Base-by-base conservation (phyloP, 2,329 filamentous ascomycete species). In the Endoconidiophora laricicola region DNA sequence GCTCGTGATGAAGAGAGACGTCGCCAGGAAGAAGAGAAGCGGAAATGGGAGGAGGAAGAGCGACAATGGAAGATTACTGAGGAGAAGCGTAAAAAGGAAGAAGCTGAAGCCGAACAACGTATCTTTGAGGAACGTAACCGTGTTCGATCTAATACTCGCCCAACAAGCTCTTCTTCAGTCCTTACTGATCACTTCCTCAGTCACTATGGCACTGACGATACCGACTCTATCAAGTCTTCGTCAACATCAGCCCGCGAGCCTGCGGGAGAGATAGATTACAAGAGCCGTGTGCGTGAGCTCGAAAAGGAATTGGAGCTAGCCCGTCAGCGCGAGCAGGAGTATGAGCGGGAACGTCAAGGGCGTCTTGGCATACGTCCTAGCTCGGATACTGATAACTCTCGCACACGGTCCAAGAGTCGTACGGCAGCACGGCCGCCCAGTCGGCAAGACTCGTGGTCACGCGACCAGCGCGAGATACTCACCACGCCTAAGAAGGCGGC, bases 151-250 rank as follows among this genome's bases (percentile, higher is more conserved):
- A 53, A 53, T 33, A 53, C 51, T 6, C 38, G 51, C 12, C 43
- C 51, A 6, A 65, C 70, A 56, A 72, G 73, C 58, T 50, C 51
- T 29, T 49, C 44, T 18, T 53, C 51, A 2, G 40, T 47, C n/a
- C 46, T 53, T 14, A 53, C 51, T 14, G 51, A 53, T 16, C 51
- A 49, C 22, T 53, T 53, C 47, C 72, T 76, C 54, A 81, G 76
- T 58, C 80, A 87, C 57, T 71, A 73, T 37, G 76, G 80, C 54
- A 69, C 94, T 20, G 81, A 80, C 54, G 87, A 87, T 2, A 87
- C 94, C 60, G 88, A 81, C 58, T 72, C 94, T 46, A 90, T 84
- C 60, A 83, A 94, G 60, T 94, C 81, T 18, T 80, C 86, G 18
- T 33, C 50, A 24, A 40, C 40, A 39, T 56, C 51, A 61, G 60